Percentiles rank a stretch among this genome's conserved stretches.
Evolutionary conservation across 164 flowering plant species (phyloP).

Genomic region (Akebia trifoliata): DNA sequence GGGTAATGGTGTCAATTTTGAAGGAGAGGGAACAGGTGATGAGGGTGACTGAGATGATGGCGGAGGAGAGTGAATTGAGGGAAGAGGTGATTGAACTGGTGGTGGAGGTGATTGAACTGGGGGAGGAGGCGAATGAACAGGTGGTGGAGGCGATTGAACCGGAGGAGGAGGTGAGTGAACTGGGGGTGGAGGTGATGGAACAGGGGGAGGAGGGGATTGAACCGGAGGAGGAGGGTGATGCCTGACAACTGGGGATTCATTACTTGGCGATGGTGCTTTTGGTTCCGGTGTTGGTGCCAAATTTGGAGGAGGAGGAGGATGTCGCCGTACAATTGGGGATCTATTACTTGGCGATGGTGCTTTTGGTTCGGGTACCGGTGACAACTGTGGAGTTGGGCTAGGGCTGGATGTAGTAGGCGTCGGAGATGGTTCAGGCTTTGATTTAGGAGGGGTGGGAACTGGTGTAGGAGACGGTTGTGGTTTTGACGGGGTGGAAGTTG

Average conservation of each 20-base stretch:
- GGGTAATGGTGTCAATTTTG: too few relatives aligned
- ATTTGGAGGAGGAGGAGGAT: too few relatives aligned
- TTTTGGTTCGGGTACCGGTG: neutral
- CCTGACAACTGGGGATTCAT: neutral
- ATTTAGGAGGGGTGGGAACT: neutral
- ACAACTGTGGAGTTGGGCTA: neutral
- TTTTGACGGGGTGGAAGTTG: too few relatives aligned
- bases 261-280: neutral
- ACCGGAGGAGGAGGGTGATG: neutral
- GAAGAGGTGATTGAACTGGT: neutral
- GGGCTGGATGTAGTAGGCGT: neutral
- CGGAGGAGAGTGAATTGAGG: too few relatives aligned
- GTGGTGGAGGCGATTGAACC: conserved; percentile 11
- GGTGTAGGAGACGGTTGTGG: neutral
- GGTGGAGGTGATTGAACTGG: neutral
- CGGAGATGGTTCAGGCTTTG: neutral
- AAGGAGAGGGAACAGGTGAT: neutral
- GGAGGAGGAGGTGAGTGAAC: conserved; percentile 4
- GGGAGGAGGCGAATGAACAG: conserved; percentile 8
- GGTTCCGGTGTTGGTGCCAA: neutral
- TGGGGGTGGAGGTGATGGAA: conserved; percentile 2
- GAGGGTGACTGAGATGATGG: too few relatives aligned
- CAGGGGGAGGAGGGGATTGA: neutral
- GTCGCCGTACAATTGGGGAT: too few relatives aligned
- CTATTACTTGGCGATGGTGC: neutral